Evolutionary conservation across 306 rosid species (phyloP).

Genomic region (Casuarina cunninghamiana): DNA sequence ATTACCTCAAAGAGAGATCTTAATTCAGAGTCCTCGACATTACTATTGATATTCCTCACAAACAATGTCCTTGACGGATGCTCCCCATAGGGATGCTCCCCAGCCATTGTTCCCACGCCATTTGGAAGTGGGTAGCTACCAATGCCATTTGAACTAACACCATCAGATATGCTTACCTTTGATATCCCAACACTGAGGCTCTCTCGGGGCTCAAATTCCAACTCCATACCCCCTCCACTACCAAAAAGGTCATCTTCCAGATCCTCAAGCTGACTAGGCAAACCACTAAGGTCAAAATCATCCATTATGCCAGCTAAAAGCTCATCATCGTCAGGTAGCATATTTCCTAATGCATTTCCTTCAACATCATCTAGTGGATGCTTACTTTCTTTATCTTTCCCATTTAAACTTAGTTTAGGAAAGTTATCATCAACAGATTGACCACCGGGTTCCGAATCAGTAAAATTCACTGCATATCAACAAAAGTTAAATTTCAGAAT

Average conservation of each 20-base stretch:
- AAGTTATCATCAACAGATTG: conserved; percentile 53
- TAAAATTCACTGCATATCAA: conserved; percentile 61
- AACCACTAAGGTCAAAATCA: conserved; percentile 81
- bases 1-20: conserved; percentile 61
- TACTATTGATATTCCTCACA: conserved; percentile 89
- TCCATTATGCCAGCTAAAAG: conserved; percentile 83
- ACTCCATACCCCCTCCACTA: conserved; percentile 86
- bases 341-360: conserved; percentile 46
- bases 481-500: conserved; percentile 21
- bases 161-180: conserved; percentile 60
- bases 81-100: conserved; percentile 96
- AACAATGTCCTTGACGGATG: conserved; percentile 95
- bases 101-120: conserved; percentile 82
- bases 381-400: conserved; percentile 39
- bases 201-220: conserved; percentile 79
- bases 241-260: conserved; percentile 83
- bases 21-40: conserved; percentile 77
- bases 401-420: conserved; percentile 41
- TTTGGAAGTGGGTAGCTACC: conserved; percentile 62
- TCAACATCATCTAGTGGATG: conserved; percentile 61
- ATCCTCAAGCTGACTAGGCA: conserved; percentile 89
- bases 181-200: conserved; percentile 56
- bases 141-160: conserved; percentile 53
- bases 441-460: conserved; percentile 42
- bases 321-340: conserved; percentile 87